Base-by-base conservation (phyloP, 148 eudicot species). In the Heliosperma pusillum region DNA sequence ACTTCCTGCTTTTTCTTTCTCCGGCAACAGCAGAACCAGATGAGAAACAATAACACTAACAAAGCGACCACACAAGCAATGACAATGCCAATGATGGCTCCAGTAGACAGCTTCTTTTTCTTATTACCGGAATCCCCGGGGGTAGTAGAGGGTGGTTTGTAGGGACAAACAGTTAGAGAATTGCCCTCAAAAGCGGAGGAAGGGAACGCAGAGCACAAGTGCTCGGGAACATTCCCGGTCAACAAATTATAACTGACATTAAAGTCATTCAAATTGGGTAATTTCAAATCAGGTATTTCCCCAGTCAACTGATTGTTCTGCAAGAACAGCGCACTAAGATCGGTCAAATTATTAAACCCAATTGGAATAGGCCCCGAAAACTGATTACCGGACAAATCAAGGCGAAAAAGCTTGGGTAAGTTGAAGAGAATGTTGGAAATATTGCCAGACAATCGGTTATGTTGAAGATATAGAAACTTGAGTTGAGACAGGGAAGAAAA, bases 71-170 rank as follows among this genome's bases (percentile, higher is more conserved):
- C 88, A 5, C 82, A 77, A 3, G 83, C 98, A 36, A 91, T 81
- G 2, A 94, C 69, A n/a, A 94, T 94, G 9, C 91, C 98, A 0
- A 89, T 93, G 17, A 94, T 85, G 0, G 92, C 95, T 0, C 88
- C 98, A 5, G 80, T 87, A 0, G 98, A 94, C 1, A 94, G 79
- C 74, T 89, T 89, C 73, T 85, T 85, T 36, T 81, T 73, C 1
- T 29, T 61, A 0, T 61, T 44, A 1, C 9, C 76, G 55, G 17
- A 55, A 17, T 21, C 72, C 0, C 61, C 36, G 13, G 55, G 30
- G 5, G 19, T 66, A 15, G 9, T 10, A 4, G 81, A 15, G 11
- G 76, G 72, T 7, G 56, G 60, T 0, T 33, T 75, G 0, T 74
- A 65, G 5, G 80, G 63, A 22, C 97, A 93, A 33, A 88, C 55